Evolutionary conservation across 2,329 filamentous ascomycete species (phyloP).

Genomic region (Epichloe baconii): DNA sequence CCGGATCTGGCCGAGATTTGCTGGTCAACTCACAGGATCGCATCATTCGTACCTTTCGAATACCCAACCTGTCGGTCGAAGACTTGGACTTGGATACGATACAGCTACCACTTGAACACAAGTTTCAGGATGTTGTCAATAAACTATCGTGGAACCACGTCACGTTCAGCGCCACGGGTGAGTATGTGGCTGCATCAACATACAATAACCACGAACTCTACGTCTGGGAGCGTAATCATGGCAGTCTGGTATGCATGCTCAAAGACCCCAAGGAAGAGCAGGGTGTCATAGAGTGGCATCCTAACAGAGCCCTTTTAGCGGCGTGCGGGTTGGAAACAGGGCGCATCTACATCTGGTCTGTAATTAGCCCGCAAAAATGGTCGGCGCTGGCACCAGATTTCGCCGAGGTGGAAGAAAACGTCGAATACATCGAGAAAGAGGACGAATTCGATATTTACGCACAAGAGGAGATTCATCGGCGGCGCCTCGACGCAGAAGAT

Average conservation of each 20-base stretch:
- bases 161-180: slow-evolving; percentile 83
- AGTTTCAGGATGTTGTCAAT: slow-evolving; percentile 96
- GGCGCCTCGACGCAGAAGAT: slow-evolving; percentile 80
- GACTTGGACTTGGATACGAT: slow-evolving; percentile 75
- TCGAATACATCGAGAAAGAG: slow-evolving; percentile 88
- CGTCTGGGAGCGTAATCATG: slow-evolving; percentile 90
- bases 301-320: slow-evolving; percentile 70
- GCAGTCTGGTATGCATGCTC: slow-evolving; percentile 89
- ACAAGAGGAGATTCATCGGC: slow-evolving; percentile 84
- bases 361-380: slow-evolving; percentile 91
- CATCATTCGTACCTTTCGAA: slow-evolving; percentile 81
- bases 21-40: slow-evolving; percentile 90
- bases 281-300: slow-evolving; percentile 95
- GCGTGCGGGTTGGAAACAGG: slow-evolving; percentile 89
- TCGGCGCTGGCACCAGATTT: slow-evolving; percentile 95
- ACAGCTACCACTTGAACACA: slow-evolving; percentile 85
- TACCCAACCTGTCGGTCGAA: slow-evolving; percentile 60
- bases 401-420: slow-evolving; percentile 93
- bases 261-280: slow-evolving; percentile 96
- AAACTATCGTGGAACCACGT: slow-evolving; percentile 93
- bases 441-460: slow-evolving; percentile 98
- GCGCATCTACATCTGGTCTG: slow-evolving; percentile 90
- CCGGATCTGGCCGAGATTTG: slow-evolving; percentile 67
- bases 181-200: slow-evolving; percentile 92
- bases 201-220: slow-evolving; percentile 99